Conservation (phyloP, 305 asterid species). For the Fraxinus sp. region DNA sequence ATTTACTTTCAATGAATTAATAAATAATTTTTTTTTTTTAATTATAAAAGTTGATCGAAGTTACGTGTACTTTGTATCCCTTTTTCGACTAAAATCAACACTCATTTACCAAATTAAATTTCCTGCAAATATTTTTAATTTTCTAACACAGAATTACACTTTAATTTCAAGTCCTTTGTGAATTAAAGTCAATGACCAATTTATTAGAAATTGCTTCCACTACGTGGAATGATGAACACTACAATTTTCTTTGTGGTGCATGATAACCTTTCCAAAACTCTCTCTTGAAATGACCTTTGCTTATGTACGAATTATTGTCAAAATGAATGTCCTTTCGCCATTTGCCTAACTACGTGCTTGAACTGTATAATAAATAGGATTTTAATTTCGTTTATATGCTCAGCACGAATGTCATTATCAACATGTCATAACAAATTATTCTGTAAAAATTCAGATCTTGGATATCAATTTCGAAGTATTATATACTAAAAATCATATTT, state of each 20-base stretch:
- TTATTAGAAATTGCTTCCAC: conserved; percentile 7
- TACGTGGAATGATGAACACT: conserved; percentile 33
- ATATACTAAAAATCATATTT: too few relatives aligned
- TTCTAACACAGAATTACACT: neutral
- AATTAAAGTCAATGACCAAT: conserved; percentile 17
- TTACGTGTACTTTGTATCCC: too few relatives aligned
- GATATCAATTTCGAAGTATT: too few relatives aligned
- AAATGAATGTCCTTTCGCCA: neutral
- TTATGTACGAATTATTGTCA: conserved; percentile 3
- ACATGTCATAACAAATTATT: neutral
- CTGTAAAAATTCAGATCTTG: too few relatives aligned
- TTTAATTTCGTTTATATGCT: neutral
- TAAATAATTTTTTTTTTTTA: neutral
- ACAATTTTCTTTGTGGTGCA: conserved; percentile 16
- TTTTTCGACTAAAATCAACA: too few relatives aligned
- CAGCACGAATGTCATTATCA: neutral
- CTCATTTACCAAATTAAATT: neutral
- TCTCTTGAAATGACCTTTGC: conserved; percentile 23
- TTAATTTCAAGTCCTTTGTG: neutral
- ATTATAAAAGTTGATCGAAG: too few relatives aligned
- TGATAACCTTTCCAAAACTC: neutral
- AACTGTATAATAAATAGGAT: neutral
- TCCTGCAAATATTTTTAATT: neutral
- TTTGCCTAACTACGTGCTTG: neutral
- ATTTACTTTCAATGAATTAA: neutral